Evolutionary conservation across 441 rosid species (phyloP).

Genomic region (Pelargonium citronellum): DNA sequence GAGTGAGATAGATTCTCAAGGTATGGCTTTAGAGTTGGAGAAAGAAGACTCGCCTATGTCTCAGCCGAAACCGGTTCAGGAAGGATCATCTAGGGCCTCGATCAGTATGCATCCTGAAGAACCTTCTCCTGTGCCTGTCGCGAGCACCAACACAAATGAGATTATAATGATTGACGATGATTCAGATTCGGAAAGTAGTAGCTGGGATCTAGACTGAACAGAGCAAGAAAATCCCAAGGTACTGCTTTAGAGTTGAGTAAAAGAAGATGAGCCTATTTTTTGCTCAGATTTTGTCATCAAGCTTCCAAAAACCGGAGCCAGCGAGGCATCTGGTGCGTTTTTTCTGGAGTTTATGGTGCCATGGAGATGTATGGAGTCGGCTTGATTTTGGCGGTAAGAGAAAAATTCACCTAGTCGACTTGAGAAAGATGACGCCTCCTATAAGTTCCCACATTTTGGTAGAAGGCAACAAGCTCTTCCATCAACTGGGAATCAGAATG

Average conservation of each 20-base stretch:
- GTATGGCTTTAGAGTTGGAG: constrained; percentile 26
- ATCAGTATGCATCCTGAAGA: constrained; percentile 21
- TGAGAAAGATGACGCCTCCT: constrained; percentile 33
- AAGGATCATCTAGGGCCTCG: constrained; percentile 23
- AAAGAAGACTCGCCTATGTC: constrained; percentile 46
- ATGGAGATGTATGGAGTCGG: constrained; percentile 18
- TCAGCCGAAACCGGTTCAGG: constrained; percentile 34
- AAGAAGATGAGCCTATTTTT: constrained; percentile 43
- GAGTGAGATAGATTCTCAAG: constrained; percentile 13
- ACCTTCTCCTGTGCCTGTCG: constrained; percentile 20
- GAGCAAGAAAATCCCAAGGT: constrained; percentile 20
- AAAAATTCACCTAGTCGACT: constrained; percentile 29
- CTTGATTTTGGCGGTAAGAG: constrained; percentile 22
- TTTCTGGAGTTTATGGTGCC: constrained; percentile 14
- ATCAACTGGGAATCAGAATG: constrained; percentile 46
- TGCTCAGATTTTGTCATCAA: constrained; percentile 61
- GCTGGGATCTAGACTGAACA: background rate
- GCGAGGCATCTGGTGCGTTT: constrained; percentile 25
- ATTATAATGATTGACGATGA: constrained; percentile 44
- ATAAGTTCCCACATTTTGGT: constrained; percentile 48
- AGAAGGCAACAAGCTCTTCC: constrained; percentile 79
- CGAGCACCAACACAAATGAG: constrained; percentile 33
- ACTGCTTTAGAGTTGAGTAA: constrained; percentile 26
- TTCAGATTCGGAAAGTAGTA: constrained; percentile 8
- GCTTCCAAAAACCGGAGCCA: constrained; percentile 41